A percentile compares a stretch with the other conserved stretches of the same genome.
Evolutionary conservation across 2,329 filamentous ascomycete genomes (phyloP).

Genomic region (Incumbomyces delicatus): DNA sequence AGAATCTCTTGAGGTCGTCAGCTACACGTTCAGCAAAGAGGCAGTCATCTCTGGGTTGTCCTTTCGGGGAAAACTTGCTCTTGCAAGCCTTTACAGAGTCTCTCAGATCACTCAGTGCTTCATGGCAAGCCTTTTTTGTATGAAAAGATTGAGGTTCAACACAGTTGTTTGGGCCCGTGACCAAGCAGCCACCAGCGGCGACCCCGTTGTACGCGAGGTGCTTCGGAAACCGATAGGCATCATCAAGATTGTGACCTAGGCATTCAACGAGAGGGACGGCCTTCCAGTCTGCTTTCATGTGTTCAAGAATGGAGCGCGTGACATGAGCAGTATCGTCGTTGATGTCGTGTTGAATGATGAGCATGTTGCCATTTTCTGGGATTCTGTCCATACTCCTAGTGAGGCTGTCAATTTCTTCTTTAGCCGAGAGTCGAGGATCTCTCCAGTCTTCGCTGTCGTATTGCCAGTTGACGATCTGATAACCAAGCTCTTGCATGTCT

Average conservation of each 20-base stretch:
- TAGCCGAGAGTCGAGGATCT: constrained; percentile 30
- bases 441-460: constrained; percentile 40
- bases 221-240: constrained; percentile 30
- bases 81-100: background rate
- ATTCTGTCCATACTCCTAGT: constrained; percentile 24
- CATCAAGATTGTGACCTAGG: constrained; percentile 28
- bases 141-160: background rate
- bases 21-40: background rate
- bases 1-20: background rate
- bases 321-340: background rate
- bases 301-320: background rate
- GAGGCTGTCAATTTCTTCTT: constrained; percentile 32
- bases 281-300: background rate
- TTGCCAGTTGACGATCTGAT: constrained; percentile 40
- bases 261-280: constrained; percentile 37
- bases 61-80: background rate
- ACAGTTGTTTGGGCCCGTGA: background rate
- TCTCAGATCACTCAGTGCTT: background rate
- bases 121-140: background rate
- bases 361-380: constrained; percentile 24
- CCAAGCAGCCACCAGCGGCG: background rate
- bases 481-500: constrained; percentile 38
- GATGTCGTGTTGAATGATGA: constrained; percentile 33
- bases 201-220: background rate
- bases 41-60: background rate